Evolutionary conservation across 768 basidiomycete species (phyloP).

Genomic region (Podaxis sp.): DNA sequence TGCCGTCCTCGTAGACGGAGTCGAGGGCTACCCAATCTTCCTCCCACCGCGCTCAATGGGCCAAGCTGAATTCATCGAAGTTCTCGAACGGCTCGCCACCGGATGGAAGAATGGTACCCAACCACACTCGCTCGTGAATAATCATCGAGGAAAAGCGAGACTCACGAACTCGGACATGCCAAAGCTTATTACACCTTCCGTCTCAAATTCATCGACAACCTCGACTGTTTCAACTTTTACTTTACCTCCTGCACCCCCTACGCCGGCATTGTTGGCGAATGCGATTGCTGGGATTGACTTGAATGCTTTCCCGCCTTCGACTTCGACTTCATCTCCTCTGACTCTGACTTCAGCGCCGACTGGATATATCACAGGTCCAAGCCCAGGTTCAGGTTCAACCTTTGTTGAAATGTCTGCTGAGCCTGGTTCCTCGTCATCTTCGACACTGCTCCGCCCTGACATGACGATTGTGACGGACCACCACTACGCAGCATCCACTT

Average conservation of each 20-base stretch:
- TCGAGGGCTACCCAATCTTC: constrained; percentile 90
- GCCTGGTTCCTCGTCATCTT: constrained; percentile 14
- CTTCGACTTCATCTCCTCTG: constrained; percentile 19
- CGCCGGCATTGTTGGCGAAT: constrained; percentile 12
- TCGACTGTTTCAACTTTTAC: not conserved
- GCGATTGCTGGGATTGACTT: constrained; percentile 10
- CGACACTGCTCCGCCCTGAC: constrained; percentile 16
- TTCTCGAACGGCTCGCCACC: constrained; percentile 75
- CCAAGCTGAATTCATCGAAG: constrained; percentile 86
- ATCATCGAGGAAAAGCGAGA: constrained; percentile 37
- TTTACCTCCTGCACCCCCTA: constrained; percentile 6
- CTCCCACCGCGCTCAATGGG: constrained; percentile 85
- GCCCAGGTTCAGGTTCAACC: not conserved
- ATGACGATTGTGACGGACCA: constrained; percentile 2
- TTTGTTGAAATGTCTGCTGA: not conserved
- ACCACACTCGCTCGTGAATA: constrained; percentile 47
- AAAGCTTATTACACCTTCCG: constrained; percentile 24
- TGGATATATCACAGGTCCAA: not conserved
- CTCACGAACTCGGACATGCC: constrained; percentile 40
- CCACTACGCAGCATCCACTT: not conserved
- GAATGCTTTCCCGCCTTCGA: not conserved
- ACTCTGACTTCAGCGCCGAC: not conserved
- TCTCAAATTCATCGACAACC: constrained; percentile 4
- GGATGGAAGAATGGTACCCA: constrained; percentile 72
- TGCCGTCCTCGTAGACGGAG: constrained; percentile 70